A percentile compares a stretch with the other conserved stretches of the same genome.
Evolutionary conservation across 106 monocot species (phyloP).

Genomic region (Dioscorea alata): DNA sequence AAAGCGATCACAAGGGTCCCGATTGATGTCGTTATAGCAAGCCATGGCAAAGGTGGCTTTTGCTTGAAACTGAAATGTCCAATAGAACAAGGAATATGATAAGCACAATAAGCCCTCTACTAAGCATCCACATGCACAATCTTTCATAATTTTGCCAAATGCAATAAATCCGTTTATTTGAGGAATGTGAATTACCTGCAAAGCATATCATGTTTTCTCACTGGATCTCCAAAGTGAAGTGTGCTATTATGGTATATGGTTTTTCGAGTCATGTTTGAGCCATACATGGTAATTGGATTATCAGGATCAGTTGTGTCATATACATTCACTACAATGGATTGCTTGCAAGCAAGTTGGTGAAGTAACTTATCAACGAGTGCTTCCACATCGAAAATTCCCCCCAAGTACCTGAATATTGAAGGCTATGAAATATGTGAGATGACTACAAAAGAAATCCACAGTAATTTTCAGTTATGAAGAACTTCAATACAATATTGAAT

Average conservation of each 20-base stretch:
- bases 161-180: neutral
- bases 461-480: conserved; percentile 1
- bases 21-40: conserved; percentile 87
- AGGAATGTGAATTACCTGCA: conserved; percentile 65
- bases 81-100: neutral
- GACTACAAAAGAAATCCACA: neutral
- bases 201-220: conserved; percentile 97
- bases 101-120: neutral
- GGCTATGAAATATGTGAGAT: neutral
- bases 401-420: conserved; percentile 57
- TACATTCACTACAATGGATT: conserved; percentile 87
- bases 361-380: conserved; percentile 93
- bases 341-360: conserved; percentile 92
- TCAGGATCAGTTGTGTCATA: conserved; percentile 75
- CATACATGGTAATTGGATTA: conserved; percentile 87
- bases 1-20: conserved; percentile 86
- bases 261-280: conserved; percentile 41
- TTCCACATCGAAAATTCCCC: conserved; percentile 97
- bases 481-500: neutral
- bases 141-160: neutral
- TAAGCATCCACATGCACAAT: neutral
- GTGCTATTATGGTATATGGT: conserved; percentile 69
- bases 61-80: conserved; percentile 59
- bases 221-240: conserved; percentile 91
- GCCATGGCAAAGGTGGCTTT: conserved; percentile 86